A percentile compares a stretch with the other conserved stretches of the same genome.
Conservation (phyloP, 208 protist genomes). For the Leishmania major region DNA sequence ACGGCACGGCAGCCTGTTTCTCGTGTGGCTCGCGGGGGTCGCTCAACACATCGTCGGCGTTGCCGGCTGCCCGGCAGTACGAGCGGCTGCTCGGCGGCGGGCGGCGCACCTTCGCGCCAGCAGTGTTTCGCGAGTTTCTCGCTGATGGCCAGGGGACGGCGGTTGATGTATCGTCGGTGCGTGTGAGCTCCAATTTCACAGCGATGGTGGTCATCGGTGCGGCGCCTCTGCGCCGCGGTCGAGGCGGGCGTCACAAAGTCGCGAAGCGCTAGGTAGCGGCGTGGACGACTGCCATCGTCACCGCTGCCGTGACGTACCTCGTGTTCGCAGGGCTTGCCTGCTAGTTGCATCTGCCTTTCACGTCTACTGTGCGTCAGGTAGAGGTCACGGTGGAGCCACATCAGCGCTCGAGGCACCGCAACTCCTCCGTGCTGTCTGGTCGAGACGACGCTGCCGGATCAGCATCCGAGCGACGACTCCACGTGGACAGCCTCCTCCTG, state of each 20-base stretch:
- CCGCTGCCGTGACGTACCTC: background rate
- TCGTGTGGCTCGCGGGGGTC: too few species aligned
- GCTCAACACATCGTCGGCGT: too few species aligned
- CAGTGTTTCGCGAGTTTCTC: conserved; percentile 18
- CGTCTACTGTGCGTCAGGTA: conserved; percentile 21
- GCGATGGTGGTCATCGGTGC: conserved; percentile 17
- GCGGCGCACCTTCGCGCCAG: conserved; percentile 10
- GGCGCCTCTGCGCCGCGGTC: background rate
- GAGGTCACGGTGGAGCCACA: conserved; percentile 14
- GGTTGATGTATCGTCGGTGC: conserved; percentile 22
- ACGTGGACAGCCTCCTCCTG: too few species aligned
- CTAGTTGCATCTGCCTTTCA: conserved; percentile 13
- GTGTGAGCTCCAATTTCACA: conserved; percentile 19
- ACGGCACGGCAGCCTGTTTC: too few species aligned
- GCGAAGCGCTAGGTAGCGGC: conserved; percentile 17
- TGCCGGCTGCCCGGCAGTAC: too few species aligned
- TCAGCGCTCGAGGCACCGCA: background rate
- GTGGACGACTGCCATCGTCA: background rate
- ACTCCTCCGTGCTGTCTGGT: background rate
- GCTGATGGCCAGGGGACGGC: conserved; percentile 9
- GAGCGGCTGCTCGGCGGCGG: conserved; percentile 6
- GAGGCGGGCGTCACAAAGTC: background rate
- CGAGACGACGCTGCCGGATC: too few species aligned
- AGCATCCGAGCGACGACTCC: too few species aligned
- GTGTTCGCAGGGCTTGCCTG: conserved; percentile 19